phyloP scores from a whole-genome alignment of 2,329 filamentous ascomycete genomes.

The Colletotrichum orchidophilum region DNA sequence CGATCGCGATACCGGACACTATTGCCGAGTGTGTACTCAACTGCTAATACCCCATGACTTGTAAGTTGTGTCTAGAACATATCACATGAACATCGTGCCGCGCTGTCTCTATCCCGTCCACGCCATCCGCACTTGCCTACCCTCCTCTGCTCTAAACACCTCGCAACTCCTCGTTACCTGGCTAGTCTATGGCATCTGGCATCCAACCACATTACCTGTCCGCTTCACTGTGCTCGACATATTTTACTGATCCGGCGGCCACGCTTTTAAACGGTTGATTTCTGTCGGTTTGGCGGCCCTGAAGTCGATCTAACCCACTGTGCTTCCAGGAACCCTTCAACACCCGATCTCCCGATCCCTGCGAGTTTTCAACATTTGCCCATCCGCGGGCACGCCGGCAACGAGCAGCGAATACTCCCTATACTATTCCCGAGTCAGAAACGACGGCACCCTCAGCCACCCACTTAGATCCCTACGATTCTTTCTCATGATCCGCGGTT shows the following conservation, averaged over 20 bases:
- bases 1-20: neutral
- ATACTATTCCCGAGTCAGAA: neutral
- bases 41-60: neutral
- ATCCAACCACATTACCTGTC: neutral
- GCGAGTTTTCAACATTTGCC: neutral
- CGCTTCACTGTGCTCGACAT: neutral
- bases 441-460: neutral
- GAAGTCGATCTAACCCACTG: neutral
- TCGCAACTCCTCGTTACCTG: neutral
- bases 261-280: neutral
- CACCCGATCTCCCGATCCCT: neutral
- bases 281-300: neutral
- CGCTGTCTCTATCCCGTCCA: neutral
- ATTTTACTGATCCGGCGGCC: neutral
- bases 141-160: neutral
- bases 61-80: neutral
- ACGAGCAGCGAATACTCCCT: conserved; percentile 5
- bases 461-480: neutral
- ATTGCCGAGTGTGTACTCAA: neutral
- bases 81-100: neutral
- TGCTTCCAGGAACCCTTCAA: neutral
- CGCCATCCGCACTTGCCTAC: neutral
- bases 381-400: conserved; percentile 17
- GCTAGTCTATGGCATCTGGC: neutral
- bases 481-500: conserved; percentile 1